Evolutionary conservation across 225 moss, liverwort and hornwort species (phyloP), one percentile per base, ranked within the genome.

Genomic region (Pseudisothecium myosuroides): DNA sequence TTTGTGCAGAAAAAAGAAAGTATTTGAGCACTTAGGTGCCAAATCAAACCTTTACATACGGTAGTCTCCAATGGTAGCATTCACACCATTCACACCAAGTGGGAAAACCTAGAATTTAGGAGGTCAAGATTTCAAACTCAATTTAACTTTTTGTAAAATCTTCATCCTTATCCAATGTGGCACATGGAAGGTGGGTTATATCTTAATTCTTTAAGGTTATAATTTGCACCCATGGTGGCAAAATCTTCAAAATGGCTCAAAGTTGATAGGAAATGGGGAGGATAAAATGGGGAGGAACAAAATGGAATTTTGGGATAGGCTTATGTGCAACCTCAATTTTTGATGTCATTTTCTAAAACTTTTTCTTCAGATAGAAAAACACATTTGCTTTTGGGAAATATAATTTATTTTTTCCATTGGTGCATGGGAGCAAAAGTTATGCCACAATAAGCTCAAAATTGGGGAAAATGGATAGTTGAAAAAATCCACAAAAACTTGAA

Each of bases 291-390:
- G 37, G 19, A 20, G 12, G 21, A 5, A 34, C 18, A 37, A 64
- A 64, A 12, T 37, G 4, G 6, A 12, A 52, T 52, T 22, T 68
- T n/a, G n/a, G 6, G 22, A 1, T n/a, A 11, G n/a, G 67, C 4
- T n/a, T 0, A 4, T 13, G 1, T n/a, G n/a, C n/a, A n/a, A 7
- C n/a, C 12, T 9, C 1, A 22, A 2, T 68, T 68, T n/a, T 13
- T 7, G 2, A n/a, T n/a, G 13, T 23, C 4, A 7, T 23, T n/a
- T 68, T 39, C 0, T 12, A 0, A n/a, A n/a, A 4, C 0, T 22
- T 12, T 20, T 68, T 68, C 4, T n/a, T 22, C 21, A n/a, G 7
- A 68, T 68, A 22, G 21, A 20, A 20, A 65, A 37, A 36, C 4
- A 66, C 36, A 66, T 19, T 66, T 66, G 11, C 17, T 37, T 6